Base-by-base conservation (phyloP, 2,329 filamentous ascomycete species). In the Venturia asperata region DNA sequence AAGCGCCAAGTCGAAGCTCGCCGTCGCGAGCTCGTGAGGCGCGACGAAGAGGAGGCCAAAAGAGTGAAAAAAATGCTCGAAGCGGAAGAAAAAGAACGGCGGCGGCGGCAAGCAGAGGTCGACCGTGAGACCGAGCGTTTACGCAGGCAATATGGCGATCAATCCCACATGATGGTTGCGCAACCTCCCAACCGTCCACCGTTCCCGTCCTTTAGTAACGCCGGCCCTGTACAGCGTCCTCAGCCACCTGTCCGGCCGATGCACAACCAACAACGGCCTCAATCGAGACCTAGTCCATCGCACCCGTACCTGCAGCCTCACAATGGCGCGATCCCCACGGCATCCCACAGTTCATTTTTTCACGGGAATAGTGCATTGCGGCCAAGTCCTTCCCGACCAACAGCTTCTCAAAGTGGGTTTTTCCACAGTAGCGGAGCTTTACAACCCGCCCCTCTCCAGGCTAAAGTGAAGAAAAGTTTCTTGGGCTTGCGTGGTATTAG, bases 111-210 rank as follows among this genome's bases (percentile, higher is more conserved):
- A 67, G 79, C 78, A 0, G 83, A 83, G 64, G 71, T 82, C 17
- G 79, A 96, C 43, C 85, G 85, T 55, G 92, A 97, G 75, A 96
- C 91, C 0, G 87, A 87, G 69, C 83, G 91, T 0, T 77, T 97
- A 9, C 80, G 85, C 27, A 84, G 80, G 69, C 75, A 87, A 70
- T 92, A 90, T 70, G 89, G 89, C 61, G 79, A 85, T 58, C 76
- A 81, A 62, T 79, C 80, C 0, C 80, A 83, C 21, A 42, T 47
- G 7, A 30, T 65, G 3, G 13, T 17, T 56, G 55, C 47, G 39
- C 64, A 34, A 27, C n/a, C 41, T n/a, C 64, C 63, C 10, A 45
- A 67, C 2, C 65, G 47, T 41, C 66, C 66, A 39, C 41, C 39
- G 11, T 39, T 24, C 24, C 58, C 66, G 27, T 15, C 45, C 13